These are phyloP conservation scores for Trypanosoma scelopori DNA, from an alignment of 208 protist genomes.

Conservation along the genomic window DNA sequence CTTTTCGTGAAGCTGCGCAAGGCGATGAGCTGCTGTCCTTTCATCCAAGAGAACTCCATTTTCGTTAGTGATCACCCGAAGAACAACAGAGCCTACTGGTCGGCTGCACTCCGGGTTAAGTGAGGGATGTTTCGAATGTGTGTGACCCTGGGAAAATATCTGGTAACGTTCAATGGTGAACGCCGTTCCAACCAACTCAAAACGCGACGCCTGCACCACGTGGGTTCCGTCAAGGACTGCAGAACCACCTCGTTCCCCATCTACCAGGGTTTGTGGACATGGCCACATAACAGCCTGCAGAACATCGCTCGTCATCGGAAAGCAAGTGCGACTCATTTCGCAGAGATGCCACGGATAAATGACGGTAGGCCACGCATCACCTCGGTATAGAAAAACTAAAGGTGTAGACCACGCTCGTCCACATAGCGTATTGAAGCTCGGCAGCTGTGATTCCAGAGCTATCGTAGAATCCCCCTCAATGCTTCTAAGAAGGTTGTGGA, in stretches of 20 bases:
- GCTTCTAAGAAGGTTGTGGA: slow-evolving; percentile 20
- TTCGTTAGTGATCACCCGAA: slow-evolving; percentile 27
- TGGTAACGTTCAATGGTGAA: slow-evolving; percentile 48
- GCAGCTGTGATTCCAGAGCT: slow-evolving; percentile 13
- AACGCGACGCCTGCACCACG: slow-evolving; percentile 33
- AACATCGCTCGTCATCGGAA: slow-evolving; percentile 8
- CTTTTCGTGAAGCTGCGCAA: slow-evolving; percentile 30
- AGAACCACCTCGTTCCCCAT: not conserved
- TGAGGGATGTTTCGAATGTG: slow-evolving; percentile 17
- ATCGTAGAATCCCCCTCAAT: slow-evolving; percentile 24
- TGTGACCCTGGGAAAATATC: not conserved
- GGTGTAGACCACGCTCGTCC: slow-evolving; percentile 15
- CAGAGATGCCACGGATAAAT: slow-evolving; percentile 42
- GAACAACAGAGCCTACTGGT: slow-evolving; percentile 20
- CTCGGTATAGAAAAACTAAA: slow-evolving; percentile 30
- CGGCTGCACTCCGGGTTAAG: slow-evolving; percentile 2
- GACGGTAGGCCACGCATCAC: slow-evolving; percentile 37
- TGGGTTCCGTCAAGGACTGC: not conserved
- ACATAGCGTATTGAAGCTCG: slow-evolving; percentile 16
- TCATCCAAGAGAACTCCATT: slow-evolving; percentile 11
- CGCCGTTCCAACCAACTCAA: slow-evolving; percentile 46
- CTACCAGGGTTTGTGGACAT: not conserved
- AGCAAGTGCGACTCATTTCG: slow-evolving; percentile 34
- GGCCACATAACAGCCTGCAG: not conserved
- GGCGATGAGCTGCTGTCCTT: slow-evolving; percentile 24